Evolutionary conservation across 441 rosid species (phyloP).

Genomic region (Euphorbia celastroides): DNA sequence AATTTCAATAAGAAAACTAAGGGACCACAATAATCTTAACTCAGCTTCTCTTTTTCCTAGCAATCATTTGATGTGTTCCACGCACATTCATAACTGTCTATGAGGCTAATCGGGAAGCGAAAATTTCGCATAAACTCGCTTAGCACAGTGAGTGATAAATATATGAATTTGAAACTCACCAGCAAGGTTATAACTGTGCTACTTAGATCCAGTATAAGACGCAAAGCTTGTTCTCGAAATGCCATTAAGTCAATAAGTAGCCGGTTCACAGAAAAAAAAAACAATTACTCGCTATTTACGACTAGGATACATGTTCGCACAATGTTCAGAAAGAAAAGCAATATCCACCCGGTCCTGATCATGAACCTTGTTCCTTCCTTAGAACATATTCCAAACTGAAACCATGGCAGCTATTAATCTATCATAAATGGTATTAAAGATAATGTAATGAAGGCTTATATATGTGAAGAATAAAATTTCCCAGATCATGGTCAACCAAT

Average conservation of each 20-base stretch:
- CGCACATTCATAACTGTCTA: not conserved
- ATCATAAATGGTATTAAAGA: not conserved
- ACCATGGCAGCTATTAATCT: conserved; percentile 1
- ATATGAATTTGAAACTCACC: conserved; percentile 82
- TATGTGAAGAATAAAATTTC: not conserved
- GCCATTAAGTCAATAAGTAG: conserved; percentile 96
- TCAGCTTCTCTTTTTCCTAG: too few relatives aligned
- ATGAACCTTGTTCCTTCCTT: not conserved
- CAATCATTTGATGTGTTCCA: conserved; percentile 3
- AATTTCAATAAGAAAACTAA: too few relatives aligned
- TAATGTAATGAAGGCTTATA: not conserved
- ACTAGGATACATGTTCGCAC: not conserved
- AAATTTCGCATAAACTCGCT: too few relatives aligned
- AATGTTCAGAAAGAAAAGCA: not conserved
- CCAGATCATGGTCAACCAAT: not conserved
- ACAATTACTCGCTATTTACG: conserved; percentile 14
- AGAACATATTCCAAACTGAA: not conserved
- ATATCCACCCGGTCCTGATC: not conserved
- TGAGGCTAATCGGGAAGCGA: too few relatives aligned
- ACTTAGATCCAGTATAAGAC: conserved; percentile 95
- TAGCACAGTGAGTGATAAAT: too few relatives aligned
- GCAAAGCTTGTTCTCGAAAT: conserved; percentile 94
- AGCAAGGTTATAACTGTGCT: conserved; percentile 96
- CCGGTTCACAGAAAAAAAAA: conserved; percentile 54
- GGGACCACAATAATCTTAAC: too few relatives aligned